Percentiles rank a stretch among this genome's conserved stretches.
phyloP scores from a whole-genome alignment of 495 filamentous ascomycete genomes.

The Daldinia grandis region DNA sequence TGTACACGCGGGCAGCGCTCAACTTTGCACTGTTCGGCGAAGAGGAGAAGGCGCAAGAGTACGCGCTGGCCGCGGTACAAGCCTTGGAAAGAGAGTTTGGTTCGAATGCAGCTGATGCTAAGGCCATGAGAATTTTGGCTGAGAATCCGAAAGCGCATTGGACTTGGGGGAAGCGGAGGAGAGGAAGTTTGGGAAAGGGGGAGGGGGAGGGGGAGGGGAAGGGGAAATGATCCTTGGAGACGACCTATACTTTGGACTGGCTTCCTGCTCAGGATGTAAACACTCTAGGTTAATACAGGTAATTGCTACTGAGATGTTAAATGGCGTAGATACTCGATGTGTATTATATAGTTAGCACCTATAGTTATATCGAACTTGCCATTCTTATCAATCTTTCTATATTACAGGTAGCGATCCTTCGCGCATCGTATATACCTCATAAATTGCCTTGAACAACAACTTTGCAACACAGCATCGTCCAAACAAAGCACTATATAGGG shows the following conservation, averaged over 20 bases:
- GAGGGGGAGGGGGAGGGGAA: not conserved
- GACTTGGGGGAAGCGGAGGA: conserved; percentile 44
- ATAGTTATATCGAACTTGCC: too few species aligned
- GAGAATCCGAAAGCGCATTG: conserved; percentile 45
- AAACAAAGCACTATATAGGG: too few species aligned
- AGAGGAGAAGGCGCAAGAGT: conserved; percentile 46
- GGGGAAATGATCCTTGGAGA: not conserved
- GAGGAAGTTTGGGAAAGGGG: not conserved
- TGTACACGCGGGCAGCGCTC: conserved; percentile 53
- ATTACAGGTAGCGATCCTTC: too few species aligned
- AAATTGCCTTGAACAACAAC: too few species aligned
- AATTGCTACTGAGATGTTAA: not conserved
- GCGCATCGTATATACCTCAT: too few species aligned
- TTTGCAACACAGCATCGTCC: too few species aligned
- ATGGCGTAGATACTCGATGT: not conserved
- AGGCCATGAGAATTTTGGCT: conserved; percentile 49
- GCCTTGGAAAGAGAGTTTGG: conserved; percentile 52
- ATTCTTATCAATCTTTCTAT: too few species aligned
- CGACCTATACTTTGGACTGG: too few species aligned
- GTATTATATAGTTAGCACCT: too few species aligned
- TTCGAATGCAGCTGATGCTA: conserved; percentile 35
- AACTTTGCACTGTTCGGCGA: conserved; percentile 54
- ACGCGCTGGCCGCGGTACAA: conserved; percentile 46
- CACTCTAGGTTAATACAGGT: too few species aligned
- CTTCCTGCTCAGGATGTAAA: too few species aligned